These are phyloP conservation scores for Magnaporthiopsis poae DNA, from an alignment of 2,329 filamentous ascomycete species.

Conservation along the genomic window DNA sequence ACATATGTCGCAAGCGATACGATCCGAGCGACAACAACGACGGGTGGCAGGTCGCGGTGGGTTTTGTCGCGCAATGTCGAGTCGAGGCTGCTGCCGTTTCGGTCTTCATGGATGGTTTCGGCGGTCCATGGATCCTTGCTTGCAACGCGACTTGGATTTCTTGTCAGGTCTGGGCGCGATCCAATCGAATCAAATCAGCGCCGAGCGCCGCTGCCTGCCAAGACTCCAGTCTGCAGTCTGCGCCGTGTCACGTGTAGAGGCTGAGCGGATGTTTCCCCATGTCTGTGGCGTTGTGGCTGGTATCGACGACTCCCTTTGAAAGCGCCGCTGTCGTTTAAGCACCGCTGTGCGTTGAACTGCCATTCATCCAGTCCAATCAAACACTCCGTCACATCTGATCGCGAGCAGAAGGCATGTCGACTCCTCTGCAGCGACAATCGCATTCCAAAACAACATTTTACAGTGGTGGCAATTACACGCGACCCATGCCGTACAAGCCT, in stretches of 20 bases:
- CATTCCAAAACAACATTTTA: neutral
- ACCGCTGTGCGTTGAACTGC: neutral
- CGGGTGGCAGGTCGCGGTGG: neutral
- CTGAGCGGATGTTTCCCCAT: neutral
- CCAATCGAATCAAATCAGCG: neutral
- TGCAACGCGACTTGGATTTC: neutral
- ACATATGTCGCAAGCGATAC: neutral
- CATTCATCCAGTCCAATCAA: neutral
- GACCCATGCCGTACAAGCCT: too few species aligned
- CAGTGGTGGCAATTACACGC: neutral
- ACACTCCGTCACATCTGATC: neutral
- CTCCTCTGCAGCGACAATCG: neutral
- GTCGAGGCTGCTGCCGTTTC: neutral
- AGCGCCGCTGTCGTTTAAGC: neutral
- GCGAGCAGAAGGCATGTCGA: neutral
- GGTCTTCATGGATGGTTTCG: neutral
- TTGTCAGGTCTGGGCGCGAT: neutral
- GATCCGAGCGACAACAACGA: too few species aligned
- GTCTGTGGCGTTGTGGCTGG: neutral
- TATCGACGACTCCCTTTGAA: neutral
- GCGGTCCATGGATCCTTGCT: neutral
- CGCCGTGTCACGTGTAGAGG: neutral
- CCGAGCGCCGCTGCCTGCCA: too few species aligned
- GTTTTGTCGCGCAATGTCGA: neutral
- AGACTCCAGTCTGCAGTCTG: neutral